Evolutionary conservation across 2,329 filamentous ascomycete species (phyloP).

Genomic region (Exophiala sp.): DNA sequence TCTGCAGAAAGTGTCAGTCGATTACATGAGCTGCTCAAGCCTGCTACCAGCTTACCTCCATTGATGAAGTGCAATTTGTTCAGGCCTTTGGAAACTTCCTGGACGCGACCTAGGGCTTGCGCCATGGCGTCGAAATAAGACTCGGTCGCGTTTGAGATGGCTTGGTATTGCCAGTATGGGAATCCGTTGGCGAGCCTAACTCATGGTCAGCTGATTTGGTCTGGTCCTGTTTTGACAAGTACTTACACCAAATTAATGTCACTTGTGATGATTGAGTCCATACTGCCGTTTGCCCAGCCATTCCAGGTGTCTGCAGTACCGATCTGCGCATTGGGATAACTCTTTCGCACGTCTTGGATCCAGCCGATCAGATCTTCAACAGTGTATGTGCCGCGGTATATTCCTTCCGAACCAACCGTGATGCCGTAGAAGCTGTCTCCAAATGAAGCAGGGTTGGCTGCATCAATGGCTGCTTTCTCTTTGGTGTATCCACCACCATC

Average conservation of each 20-base stretch:
- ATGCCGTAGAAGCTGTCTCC: constrained; percentile 63
- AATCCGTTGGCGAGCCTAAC: constrained; percentile 62
- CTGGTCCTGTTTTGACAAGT: too few species aligned
- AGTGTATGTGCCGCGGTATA: constrained; percentile 67
- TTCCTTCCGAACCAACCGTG: constrained; percentile 67
- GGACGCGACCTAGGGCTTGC: constrained; percentile 61
- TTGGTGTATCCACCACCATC: constrained; percentile 61
- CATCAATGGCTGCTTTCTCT: constrained; percentile 58
- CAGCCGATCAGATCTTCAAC: constrained; percentile 57
- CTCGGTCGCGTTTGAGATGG: constrained; percentile 55
- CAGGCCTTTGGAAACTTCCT: constrained; percentile 53
- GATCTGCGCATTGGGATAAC: constrained; percentile 55
- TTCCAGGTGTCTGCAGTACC: constrained; percentile 73
- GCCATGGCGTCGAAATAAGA: constrained; percentile 66
- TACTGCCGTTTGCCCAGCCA: constrained; percentile 66
- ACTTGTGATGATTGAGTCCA: constrained; percentile 58
- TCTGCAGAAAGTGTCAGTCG: constrained; percentile 14
- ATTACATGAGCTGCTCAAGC: neutral
- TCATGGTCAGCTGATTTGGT: constrained; percentile 3
- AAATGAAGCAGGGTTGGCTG: constrained; percentile 43
- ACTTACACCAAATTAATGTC: constrained; percentile 58
- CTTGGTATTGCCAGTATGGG: constrained; percentile 67
- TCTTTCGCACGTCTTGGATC: constrained; percentile 59
- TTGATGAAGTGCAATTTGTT: constrained; percentile 63
- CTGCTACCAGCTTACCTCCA: constrained; percentile 53